Conservation (phyloP, 2,329 filamentous ascomycete species). For the Lasiodiplodia sp. region DNA sequence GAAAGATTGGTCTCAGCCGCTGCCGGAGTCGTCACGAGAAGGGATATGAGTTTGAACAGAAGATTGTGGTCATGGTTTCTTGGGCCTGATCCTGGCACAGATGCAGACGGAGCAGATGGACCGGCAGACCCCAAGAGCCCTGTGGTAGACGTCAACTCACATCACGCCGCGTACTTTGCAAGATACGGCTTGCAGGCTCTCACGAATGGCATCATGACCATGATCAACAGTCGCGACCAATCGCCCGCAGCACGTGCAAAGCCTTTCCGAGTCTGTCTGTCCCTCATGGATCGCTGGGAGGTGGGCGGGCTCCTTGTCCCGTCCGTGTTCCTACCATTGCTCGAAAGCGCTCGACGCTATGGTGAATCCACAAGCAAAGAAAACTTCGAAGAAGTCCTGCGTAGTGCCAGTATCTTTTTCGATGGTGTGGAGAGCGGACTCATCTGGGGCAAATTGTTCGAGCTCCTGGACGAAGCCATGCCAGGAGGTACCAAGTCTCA, state of each 20-base stretch:
- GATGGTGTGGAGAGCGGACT: slow-evolving; percentile 94
- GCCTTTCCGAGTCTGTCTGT: slow-evolving; percentile 90
- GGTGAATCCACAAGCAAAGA: slow-evolving; percentile 70
- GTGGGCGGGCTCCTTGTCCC: slow-evolving; percentile 90
- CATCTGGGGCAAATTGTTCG: slow-evolving; percentile 84
- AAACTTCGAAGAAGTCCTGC: slow-evolving; percentile 84
- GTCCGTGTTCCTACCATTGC: slow-evolving; percentile 84
- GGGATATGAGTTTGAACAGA: slow-evolving; percentile 96
- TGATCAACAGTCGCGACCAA: slow-evolving; percentile 61
- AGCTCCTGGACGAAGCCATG: slow-evolving; percentile 63
- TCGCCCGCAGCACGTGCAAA: slow-evolving; percentile 74
- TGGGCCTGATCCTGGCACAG: slow-evolving; percentile 70
- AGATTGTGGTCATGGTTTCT: slow-evolving; percentile 96
- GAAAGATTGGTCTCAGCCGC: slow-evolving; percentile 83
- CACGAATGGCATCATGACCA: slow-evolving; percentile 74
- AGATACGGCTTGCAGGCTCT: slow-evolving; percentile 78
- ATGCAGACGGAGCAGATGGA: slow-evolving; percentile 50
- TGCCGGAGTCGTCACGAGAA: slow-evolving; percentile 82
- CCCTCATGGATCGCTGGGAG: slow-evolving; percentile 98
- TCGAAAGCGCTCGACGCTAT: slow-evolving; percentile 80
- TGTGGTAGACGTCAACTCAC: slow-evolving; percentile 43
- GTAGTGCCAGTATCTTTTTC: slow-evolving; percentile 95
- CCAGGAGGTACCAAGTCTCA: slow-evolving; percentile 58
- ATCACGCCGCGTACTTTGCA: slow-evolving; percentile 77
- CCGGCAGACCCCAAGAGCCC: slow-evolving; percentile 44